These are phyloP conservation scores for Pythium periplocum DNA, from an alignment of 352 stramenopile genomes.

Conservation along the genomic window DNA sequence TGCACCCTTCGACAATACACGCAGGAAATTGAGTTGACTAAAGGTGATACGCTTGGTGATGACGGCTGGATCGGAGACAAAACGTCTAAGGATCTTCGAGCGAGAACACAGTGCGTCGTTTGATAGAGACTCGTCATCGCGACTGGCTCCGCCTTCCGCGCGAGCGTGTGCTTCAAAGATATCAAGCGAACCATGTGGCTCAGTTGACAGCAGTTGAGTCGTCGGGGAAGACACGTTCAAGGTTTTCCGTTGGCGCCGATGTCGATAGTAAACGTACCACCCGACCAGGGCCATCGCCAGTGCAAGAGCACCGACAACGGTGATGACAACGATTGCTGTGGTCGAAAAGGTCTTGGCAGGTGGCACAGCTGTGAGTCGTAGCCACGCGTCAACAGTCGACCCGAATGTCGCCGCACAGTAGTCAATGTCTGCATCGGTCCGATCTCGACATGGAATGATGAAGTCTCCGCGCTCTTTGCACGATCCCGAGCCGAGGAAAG, in stretches of 20 bases:
- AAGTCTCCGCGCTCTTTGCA: constrained; percentile 49
- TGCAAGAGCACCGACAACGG: constrained; percentile 30
- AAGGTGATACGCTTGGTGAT: constrained; percentile 76
- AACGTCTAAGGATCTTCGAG: constrained; percentile 45
- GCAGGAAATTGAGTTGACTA: constrained; percentile 63
- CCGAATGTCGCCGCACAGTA: constrained; percentile 31
- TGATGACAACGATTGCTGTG: constrained; percentile 40
- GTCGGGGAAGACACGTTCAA: constrained; percentile 20
- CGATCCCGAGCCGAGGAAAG: constrained; percentile 39
- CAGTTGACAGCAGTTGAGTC: constrained; percentile 11
- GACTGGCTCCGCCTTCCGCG: constrained; percentile 20
- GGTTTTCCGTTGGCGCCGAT: constrained; percentile 30
- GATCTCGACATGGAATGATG: constrained; percentile 60
- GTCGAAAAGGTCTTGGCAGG: constrained; percentile 43
- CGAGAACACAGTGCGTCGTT: constrained; percentile 63
- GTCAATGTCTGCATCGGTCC: constrained; percentile 37
- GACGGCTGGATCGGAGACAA: constrained; percentile 62
- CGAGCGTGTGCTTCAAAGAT: constrained; percentile 24
- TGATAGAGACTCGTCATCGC: constrained; percentile 41
- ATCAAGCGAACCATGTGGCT: constrained; percentile 17
- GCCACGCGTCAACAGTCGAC: constrained; percentile 53
- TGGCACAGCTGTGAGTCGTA: constrained; percentile 30
- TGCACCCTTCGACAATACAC: constrained; percentile 66
- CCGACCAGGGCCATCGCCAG: constrained; percentile 27
- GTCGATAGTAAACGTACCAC: constrained; percentile 51